Evolutionary conservation across 768 basidiomycete species (phyloP).

Genomic region (Termitomyces sp.): DNA sequence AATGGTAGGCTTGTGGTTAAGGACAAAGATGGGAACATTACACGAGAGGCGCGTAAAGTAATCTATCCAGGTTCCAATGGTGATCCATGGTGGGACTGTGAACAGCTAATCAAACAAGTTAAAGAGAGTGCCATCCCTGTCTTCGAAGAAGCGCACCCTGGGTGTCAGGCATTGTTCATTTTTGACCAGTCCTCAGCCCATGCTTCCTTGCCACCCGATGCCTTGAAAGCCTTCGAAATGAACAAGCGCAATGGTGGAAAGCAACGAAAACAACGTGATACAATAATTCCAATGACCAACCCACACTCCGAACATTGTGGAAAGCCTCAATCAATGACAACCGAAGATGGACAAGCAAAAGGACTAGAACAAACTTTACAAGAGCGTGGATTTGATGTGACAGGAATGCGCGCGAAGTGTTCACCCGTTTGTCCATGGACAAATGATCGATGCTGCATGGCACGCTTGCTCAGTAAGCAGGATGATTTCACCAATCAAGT

Average conservation of each 20-base stretch:
- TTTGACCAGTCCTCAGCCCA: too few relatives aligned
- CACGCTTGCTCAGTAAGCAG: constrained; percentile 30
- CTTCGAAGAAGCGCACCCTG: too few relatives aligned
- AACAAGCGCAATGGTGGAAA: constrained; percentile 20
- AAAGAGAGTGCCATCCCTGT: neutral
- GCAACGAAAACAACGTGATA: constrained; percentile 19
- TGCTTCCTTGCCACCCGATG: too few relatives aligned
- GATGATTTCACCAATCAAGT: constrained; percentile 33
- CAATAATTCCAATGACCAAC: constrained; percentile 24
- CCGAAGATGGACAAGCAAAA: constrained; percentile 25
- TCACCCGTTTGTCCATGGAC: constrained; percentile 8
- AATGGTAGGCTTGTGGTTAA: too few relatives aligned
- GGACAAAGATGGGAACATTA: too few relatives aligned
- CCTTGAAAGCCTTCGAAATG: too few relatives aligned
- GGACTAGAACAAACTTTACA: constrained; percentile 29
- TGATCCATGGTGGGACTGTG: too few relatives aligned
- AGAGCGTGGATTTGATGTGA: constrained; percentile 35
- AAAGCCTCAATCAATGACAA: constrained; percentile 31
- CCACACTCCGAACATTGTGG: constrained; percentile 20
- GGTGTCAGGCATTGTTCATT: too few relatives aligned
- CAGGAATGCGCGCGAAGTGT: constrained; percentile 28
- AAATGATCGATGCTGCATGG: constrained; percentile 26
- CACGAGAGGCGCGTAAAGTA: too few relatives aligned
- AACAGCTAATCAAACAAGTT: too few relatives aligned
- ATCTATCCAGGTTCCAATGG: too few relatives aligned